Evolutionary conservation across 2,329 filamentous ascomycete species (phyloP).

Genomic region (Xylaria sp.): DNA sequence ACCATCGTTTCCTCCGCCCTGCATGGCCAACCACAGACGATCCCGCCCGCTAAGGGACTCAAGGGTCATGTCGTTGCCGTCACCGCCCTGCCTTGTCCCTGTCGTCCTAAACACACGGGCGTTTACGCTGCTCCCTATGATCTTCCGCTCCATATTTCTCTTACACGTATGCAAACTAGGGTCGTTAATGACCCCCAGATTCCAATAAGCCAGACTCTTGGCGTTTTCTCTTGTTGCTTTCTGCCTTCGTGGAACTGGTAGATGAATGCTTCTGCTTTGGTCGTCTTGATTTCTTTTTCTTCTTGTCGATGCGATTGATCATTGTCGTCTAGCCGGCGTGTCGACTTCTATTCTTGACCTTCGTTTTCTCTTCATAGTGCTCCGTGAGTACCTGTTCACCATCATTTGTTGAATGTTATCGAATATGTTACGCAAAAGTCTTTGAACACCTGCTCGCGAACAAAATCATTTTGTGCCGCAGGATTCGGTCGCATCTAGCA

Average conservation of each 20-base stretch:
- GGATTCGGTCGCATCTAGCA: neutral
- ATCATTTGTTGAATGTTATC: neutral
- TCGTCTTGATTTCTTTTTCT: slow-evolving; percentile 7
- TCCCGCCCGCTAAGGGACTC: neutral
- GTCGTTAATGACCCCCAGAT: slow-evolving; percentile 6
- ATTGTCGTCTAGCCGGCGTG: neutral
- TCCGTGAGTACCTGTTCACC: slow-evolving; percentile 32
- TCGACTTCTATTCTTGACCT: neutral
- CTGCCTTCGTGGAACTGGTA: neutral
- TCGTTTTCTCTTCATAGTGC: slow-evolving; percentile 28
- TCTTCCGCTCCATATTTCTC: slow-evolving; percentile 23
- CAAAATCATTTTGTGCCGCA: slow-evolving; percentile 1
- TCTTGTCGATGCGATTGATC: neutral
- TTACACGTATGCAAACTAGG: slow-evolving; percentile 12
- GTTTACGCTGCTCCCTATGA: slow-evolving; percentile 19
- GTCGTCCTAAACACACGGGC: slow-evolving; percentile 17
- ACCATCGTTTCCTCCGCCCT: neutral
- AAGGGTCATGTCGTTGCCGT: neutral
- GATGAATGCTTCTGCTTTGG: slow-evolving; percentile 13
- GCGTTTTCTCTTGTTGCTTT: slow-evolving; percentile 19
- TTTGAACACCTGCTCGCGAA: neutral
- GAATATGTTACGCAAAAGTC: neutral
- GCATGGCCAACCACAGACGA: neutral
- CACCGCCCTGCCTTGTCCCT: neutral
- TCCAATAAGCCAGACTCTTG: neutral